A percentile compares a stretch with the other conserved stretches of the same genome.
Conservation (phyloP, 2,329 filamentous ascomycete genomes). For the Coniochaeta sp. region DNA sequence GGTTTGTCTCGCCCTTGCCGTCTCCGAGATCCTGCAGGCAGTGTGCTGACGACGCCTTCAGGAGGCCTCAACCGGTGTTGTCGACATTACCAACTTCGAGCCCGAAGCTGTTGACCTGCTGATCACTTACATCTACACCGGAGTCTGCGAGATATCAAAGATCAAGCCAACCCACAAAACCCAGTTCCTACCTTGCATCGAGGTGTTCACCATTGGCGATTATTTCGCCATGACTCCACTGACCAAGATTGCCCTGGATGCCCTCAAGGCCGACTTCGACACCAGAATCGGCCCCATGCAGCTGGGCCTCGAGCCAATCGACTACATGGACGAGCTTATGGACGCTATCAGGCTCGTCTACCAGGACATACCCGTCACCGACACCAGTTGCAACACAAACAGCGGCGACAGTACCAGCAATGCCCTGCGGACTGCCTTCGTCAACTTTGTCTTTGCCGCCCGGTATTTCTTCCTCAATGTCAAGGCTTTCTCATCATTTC, state of each 20-base stretch:
- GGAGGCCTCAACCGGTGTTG: conserved; percentile 13
- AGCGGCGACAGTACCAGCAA: neutral
- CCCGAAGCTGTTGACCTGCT: conserved; percentile 12
- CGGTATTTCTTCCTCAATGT: conserved; percentile 12
- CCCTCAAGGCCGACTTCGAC: conserved; percentile 11
- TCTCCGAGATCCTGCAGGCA: neutral
- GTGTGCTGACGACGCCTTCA: neutral
- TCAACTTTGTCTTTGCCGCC: conserved; percentile 11
- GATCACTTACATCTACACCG: conserved; percentile 17
- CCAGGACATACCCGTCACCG: conserved; percentile 6
- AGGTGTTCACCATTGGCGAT: conserved; percentile 14
- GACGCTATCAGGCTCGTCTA: conserved; percentile 14
- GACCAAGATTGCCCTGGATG: conserved; percentile 12
- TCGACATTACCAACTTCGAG: conserved; percentile 14
- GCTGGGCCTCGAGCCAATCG: conserved; percentile 6
- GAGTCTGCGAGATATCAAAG: conserved; percentile 12
- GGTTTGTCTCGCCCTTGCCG: neutral
- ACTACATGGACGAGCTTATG: conserved; percentile 14
- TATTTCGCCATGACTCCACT: conserved; percentile 12
- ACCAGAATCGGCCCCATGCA: conserved; percentile 9
- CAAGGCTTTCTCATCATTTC: conserved; percentile 9
- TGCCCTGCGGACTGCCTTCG: conserved; percentile 9
- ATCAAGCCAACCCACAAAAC: conserved; percentile 9
- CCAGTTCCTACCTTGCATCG: conserved; percentile 12
- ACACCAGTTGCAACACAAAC: conserved; percentile 3